These are phyloP conservation scores for Quercus dentata DNA, from an alignment of 306 rosid species.

Conservation along the genomic window DNA sequence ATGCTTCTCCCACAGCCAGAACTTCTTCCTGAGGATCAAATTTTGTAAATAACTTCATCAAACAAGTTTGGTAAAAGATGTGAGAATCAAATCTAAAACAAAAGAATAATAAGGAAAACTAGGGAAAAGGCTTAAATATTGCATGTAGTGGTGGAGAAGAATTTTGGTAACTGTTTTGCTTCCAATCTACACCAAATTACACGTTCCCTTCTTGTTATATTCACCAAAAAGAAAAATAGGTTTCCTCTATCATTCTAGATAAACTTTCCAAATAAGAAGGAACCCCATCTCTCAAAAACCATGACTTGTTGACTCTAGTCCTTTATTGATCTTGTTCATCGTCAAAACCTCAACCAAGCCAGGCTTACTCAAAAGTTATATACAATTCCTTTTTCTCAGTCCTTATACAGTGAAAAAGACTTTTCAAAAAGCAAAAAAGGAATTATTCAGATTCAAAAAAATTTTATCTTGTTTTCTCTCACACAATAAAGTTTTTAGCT, in stretches of 20 bases:
- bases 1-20: constrained; percentile 29
- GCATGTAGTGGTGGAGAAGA: not conserved
- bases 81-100: not conserved
- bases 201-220: not conserved
- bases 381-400: not conserved
- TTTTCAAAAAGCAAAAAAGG: not conserved
- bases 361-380: not conserved
- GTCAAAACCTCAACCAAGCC: not conserved
- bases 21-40: constrained; percentile 46
- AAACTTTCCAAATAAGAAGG: not conserved
- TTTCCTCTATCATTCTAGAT: not conserved
- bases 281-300: not conserved
- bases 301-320: not conserved
- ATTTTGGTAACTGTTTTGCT: not conserved
- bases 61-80: not conserved
- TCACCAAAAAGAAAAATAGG: not conserved
- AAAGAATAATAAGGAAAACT: not conserved
- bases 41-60: not conserved
- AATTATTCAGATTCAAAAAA: not conserved
- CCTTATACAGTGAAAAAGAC: not conserved
- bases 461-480: not conserved
- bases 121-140: not conserved
- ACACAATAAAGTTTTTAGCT: not conserved
- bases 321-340: not conserved
- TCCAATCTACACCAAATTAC: not conserved